Conservation (phyloP, 2,329 filamentous ascomycete genomes). For the Chaetomiaceae sp. region DNA sequence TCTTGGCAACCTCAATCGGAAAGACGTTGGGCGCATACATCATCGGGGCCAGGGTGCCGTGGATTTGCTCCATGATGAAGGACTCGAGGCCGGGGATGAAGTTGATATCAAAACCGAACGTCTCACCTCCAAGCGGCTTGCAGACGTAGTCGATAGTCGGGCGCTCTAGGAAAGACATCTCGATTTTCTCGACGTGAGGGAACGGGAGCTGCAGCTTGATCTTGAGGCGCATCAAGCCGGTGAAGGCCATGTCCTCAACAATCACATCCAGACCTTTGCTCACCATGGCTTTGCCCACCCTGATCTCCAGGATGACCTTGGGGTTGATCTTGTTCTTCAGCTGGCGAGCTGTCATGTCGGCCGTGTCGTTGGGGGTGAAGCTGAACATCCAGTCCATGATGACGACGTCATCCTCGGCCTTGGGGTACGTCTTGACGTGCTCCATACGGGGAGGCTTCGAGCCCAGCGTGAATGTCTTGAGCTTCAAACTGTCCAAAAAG, state of each 20-base stretch:
- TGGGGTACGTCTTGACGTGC: conserved; percentile 97
- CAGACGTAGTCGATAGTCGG: conserved; percentile 95
- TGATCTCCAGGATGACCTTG: conserved; percentile 91
- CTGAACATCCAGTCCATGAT: conserved; percentile 99
- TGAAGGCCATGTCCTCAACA: conserved; percentile 96
- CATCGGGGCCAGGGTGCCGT: conserved; percentile 89
- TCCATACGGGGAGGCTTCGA: conserved; percentile 94
- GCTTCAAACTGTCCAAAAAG: conserved; percentile 87
- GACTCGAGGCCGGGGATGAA: conserved; percentile 91
- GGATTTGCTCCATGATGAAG: conserved; percentile 95
- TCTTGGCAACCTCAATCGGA: conserved; percentile 96
- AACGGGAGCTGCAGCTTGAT: conserved; percentile 96
- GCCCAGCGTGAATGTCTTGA: conserved; percentile 90
- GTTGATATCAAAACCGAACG: conserved; percentile 96
- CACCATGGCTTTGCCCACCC: conserved; percentile 91
- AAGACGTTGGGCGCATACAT: conserved; percentile 98
- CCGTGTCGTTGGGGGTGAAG: conserved; percentile 92
- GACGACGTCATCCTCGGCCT: conserved; percentile 89
- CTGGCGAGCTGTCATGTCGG: conserved; percentile 86
- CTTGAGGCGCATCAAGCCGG: conserved; percentile 93
- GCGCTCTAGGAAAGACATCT: conserved; percentile 88
- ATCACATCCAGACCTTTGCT: conserved; percentile 97
- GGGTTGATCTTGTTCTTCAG: conserved; percentile 95
- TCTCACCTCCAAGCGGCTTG: conserved; percentile 94
- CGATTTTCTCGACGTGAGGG: conserved; percentile 89